Conservation (phyloP, 306 rosid genomes). For the Vachellia pachyceras region DNA sequence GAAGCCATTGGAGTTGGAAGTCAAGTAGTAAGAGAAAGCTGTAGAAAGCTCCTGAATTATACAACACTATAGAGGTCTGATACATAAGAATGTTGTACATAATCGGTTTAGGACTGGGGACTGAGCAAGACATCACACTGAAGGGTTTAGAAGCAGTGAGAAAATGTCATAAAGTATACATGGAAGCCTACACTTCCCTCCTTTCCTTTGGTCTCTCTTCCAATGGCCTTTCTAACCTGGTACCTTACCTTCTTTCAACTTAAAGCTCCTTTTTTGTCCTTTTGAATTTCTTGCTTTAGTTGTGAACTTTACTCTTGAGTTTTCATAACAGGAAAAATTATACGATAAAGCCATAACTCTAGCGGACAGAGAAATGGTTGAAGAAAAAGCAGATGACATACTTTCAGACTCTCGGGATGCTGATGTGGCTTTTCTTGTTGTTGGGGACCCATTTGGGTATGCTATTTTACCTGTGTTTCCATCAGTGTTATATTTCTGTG, state of each 20-base stretch:
- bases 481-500: neutral
- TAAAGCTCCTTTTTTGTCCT: slow-evolving; percentile 5
- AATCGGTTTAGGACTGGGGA: slow-evolving; percentile 86
- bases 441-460: slow-evolving; percentile 66
- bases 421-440: slow-evolving; percentile 56
- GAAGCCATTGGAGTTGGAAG: neutral
- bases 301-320: neutral
- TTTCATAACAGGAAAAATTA: slow-evolving; percentile 58
- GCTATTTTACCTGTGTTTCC: neutral
- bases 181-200: slow-evolving; percentile 93
- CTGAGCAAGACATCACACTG: slow-evolving; percentile 79
- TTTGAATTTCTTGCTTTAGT: slow-evolving; percentile 21
- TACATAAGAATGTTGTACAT: slow-evolving; percentile 64
- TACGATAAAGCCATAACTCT: slow-evolving; percentile 72
- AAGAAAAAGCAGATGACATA: slow-evolving; percentile 63
- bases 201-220: slow-evolving; percentile 87
- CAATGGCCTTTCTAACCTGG: slow-evolving; percentile 76
- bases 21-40: neutral
- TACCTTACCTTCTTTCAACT: slow-evolving; percentile 1
- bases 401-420: slow-evolving; percentile 48
- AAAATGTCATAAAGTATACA: slow-evolving; percentile 64
- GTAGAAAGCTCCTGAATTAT: too few relatives aligned
- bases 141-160: slow-evolving; percentile 88
- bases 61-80: neutral
- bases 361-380: slow-evolving; percentile 92